Evolutionary conservation across 306 rosid genomes (phyloP).

Genomic region (Dryas drummondii): DNA sequence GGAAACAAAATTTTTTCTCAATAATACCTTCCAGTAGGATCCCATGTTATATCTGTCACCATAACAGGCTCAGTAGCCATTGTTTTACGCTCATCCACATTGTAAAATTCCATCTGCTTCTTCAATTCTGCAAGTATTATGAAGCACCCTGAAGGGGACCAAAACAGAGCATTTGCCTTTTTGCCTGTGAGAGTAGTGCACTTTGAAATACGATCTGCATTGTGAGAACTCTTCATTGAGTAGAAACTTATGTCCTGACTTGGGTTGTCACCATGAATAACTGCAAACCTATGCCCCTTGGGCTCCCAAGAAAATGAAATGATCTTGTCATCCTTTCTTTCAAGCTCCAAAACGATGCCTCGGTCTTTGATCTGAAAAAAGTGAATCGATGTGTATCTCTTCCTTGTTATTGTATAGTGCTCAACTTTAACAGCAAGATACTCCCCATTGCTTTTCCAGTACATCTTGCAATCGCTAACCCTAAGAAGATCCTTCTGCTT

Average conservation of each 20-base stretch:
- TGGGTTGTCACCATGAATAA: conserved; percentile 82
- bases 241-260: conserved; percentile 77
- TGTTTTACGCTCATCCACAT: conserved; percentile 79
- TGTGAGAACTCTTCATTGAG: conserved; percentile 59
- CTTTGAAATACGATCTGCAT: conserved; percentile 71
- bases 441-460: conserved; percentile 92
- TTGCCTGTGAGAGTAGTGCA: conserved; percentile 71
- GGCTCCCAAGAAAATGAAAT: conserved; percentile 98
- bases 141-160: conserved; percentile 80
- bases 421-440: conserved; percentile 86
- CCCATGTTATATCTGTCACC: conserved; percentile 88
- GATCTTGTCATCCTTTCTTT: conserved; percentile 84
- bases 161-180: conserved; percentile 81
- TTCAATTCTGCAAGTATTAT: conserved; percentile 80
- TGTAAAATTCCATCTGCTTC: conserved; percentile 69
- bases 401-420: conserved; percentile 67
- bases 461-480: conserved; percentile 89
- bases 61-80: conserved; percentile 80
- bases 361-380: conserved; percentile 77
- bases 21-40: conserved; percentile 85
- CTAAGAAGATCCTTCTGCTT: conserved; percentile 72
- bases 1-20: neutral
- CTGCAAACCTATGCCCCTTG: conserved; percentile 75
- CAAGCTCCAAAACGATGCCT: conserved; percentile 77
- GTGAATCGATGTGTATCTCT: conserved; percentile 78